Conservation (phyloP, 768 basidiomycete species). For the Macrolepiota albuminosa region DNA sequence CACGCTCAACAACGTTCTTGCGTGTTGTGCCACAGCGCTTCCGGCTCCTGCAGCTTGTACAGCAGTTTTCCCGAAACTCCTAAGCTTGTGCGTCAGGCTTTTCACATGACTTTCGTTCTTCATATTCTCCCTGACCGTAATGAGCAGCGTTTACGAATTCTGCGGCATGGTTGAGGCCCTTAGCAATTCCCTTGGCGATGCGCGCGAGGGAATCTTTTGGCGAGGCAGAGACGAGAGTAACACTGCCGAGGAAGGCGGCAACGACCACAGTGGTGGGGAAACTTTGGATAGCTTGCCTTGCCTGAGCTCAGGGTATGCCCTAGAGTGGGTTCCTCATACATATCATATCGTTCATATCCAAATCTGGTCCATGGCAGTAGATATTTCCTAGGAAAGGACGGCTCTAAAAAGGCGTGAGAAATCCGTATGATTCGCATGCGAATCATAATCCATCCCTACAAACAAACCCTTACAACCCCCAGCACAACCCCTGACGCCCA, state of each 20-base stretch:
- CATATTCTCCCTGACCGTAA: too few relatives aligned
- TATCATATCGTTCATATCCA: too few relatives aligned
- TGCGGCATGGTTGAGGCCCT: background rate
- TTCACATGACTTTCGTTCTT: background rate
- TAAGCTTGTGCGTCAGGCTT: background rate
- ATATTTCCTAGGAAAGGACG: too few relatives aligned
- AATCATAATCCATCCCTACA: too few relatives aligned
- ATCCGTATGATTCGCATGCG: too few relatives aligned
- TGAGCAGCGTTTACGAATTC: background rate
- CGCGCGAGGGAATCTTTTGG: background rate
- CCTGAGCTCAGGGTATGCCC: too few relatives aligned
- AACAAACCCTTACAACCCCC: too few relatives aligned
- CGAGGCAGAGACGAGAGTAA: background rate
- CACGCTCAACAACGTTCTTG: background rate
- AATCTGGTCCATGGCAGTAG: too few relatives aligned
- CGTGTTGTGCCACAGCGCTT: background rate
- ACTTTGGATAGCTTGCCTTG: too few relatives aligned
- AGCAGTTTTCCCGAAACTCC: background rate
- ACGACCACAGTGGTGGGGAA: background rate
- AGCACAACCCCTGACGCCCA: too few relatives aligned
- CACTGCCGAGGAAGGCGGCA: background rate
- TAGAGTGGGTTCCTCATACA: too few relatives aligned
- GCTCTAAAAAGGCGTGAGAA: too few relatives aligned
- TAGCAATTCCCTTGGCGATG: background rate
- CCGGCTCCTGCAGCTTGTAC: background rate